Percentiles rank a stretch among this genome's conserved stretches.
Conservation (phyloP, 2,329 filamentous ascomycete species). For the Raffaelea ambrosiae region DNA sequence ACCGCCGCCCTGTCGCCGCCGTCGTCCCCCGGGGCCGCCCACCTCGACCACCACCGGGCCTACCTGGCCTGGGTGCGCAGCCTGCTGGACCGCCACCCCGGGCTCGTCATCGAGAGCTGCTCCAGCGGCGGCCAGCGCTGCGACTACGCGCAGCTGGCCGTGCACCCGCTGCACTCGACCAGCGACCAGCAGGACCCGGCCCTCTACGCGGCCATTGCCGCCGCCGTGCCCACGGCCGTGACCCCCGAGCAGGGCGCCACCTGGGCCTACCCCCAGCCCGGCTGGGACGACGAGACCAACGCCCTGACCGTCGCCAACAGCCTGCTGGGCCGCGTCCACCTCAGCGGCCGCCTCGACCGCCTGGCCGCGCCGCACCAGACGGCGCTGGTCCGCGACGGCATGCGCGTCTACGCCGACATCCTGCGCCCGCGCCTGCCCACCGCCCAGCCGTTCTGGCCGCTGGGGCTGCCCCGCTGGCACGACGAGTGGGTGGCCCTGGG, state of each 20-base stretch:
- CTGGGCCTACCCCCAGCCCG: constrained; percentile 26
- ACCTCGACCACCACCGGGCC: constrained; percentile 22
- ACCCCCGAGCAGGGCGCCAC: constrained; percentile 24
- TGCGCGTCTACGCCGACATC: constrained; percentile 21
- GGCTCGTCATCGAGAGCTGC: constrained; percentile 26
- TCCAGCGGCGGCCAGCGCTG: constrained; percentile 25
- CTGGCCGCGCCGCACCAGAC: constrained; percentile 15
- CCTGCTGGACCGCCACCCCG: constrained; percentile 18
- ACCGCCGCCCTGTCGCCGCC: no score
- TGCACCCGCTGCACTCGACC: constrained; percentile 23
- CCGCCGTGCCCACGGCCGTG: constrained; percentile 22
- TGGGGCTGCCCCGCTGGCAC: constrained; percentile 23
- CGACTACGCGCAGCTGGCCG: constrained; percentile 25
- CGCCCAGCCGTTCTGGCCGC: constrained; percentile 22
- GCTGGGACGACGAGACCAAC: constrained; percentile 25
- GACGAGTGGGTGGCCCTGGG: constrained; percentile 22
- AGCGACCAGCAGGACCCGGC: constrained; percentile 26
- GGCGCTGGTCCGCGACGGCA: constrained; percentile 18
- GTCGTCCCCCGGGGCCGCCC: constrained; percentile 16
- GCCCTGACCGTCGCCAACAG: constrained; percentile 25
- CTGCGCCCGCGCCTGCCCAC: constrained; percentile 12
- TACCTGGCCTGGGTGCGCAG: constrained; percentile 22
- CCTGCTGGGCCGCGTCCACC: constrained; percentile 22
- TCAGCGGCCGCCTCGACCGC: constrained; percentile 21
- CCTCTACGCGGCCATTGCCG: constrained; percentile 22